Base-by-base conservation (phyloP, 1,284 basidiomycete genomes). In the Phenoliferia sp. region DNA sequence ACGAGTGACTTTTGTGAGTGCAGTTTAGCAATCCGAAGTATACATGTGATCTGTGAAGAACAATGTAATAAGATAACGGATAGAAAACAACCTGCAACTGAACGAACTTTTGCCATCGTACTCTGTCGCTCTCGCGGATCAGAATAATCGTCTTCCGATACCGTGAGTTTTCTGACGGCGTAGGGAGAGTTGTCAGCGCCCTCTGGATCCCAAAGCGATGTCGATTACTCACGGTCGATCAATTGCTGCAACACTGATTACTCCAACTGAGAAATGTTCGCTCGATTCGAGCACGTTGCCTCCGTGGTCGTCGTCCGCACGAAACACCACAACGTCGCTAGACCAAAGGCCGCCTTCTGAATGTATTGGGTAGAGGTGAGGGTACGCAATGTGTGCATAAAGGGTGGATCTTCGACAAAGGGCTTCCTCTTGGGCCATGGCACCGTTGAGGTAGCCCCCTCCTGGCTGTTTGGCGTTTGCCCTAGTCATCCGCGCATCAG, bases 1-100 rank as follows among this genome's bases (percentile, higher is more conserved):
- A 59, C 35, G 9, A 59, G 34, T 5, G 35, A 35, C 3, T 28
- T 19, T 7, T 44, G 59, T 5, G 16, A 10, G 5, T 59, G 59
- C n/a, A 59, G 35, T 39, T 59, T 59, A 39, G 59, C 59, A 32
- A 59, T 59, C 15, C 59, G 59, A 29, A 59, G 59, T 15, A 59
- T 59, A 17, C 36, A 26, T 7, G 6, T 59, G 28, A 59, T 59
- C 59, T 59, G 52, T 35, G 57, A n/a, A 17, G 32, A 12, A 44
- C 22, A 12, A 44, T 12, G 12, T 44, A 44, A 12, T 22, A 44
- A 12, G 12, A 44, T 44, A 44, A 12, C 12, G 39, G 12, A 12
- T 44, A 12, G 12, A 12, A 12, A 44, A 44, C n/a, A 22, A 12
- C 39, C 12, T 12, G 52, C 19, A 26, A 28, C 15, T 6, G 52